Base-by-base conservation (phyloP, 495 filamentous ascomycete genomes). In the Penicillium taxi region DNA sequence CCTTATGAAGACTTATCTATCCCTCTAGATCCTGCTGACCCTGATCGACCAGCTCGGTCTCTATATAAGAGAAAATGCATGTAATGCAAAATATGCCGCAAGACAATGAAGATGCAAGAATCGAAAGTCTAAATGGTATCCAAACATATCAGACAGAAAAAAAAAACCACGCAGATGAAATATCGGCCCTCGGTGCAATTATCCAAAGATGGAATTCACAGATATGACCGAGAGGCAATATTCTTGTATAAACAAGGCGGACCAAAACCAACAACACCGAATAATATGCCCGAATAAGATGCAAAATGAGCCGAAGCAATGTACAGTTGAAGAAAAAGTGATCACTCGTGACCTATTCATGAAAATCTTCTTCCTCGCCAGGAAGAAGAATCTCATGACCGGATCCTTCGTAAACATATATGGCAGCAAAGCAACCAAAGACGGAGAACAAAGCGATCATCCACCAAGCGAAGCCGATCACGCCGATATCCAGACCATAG, bases 391-490 rank as follows among this genome's bases (percentile, higher is more conserved):
- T 74, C 56, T 83, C 81, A 59, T 85, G 80, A 0, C 81, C 79
- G 27, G 79, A 69, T 1, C 86, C 84, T 44, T 91, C 84, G 31
- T 72, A 71, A 0, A 94, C 81, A 50, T 77, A 78, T 32, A 77
- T 64, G 26, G 79, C 81, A 9, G 74, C 74, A 9, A 78, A 39
- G 33, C 72, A 64, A 2, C 80, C 82, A 25, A 74, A 62, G 0
- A 79, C 52, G 2, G 82, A 84, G 9, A 85, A 63, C 13, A 69
- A 58, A 11, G 75, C 77, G 31, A 90, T 57, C 2, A 68, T 56
- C 86, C 85, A 91, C 70, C 81, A 91, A 6, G 81, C 82, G n/a
- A 77, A 69, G 13, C 84, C 85, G 3, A 94, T 73, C 27, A 82
- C 61, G 0, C 85, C 86, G 9, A 69, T 69, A 7, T 74, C 70